Conservation (phyloP, 164 flowering plant genomes). For the Kingdonia uniflora region DNA sequence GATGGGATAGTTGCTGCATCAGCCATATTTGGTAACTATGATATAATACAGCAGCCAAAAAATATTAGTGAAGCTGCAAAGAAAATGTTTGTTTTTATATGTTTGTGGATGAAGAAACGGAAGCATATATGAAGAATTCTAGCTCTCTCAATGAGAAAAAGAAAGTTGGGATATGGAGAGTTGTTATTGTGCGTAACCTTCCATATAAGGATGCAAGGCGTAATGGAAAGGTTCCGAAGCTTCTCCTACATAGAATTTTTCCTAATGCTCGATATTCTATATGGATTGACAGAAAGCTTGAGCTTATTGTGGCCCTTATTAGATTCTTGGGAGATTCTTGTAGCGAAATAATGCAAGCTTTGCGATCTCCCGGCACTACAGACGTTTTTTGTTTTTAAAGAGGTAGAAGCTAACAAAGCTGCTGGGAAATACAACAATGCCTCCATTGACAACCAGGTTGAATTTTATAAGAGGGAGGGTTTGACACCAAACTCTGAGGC, state of each 20-base stretch:
- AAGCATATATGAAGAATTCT: slow-evolving; percentile 58
- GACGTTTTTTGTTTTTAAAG: slow-evolving; percentile 82
- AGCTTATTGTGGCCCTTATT: slow-evolving; percentile 88
- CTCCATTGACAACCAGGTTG: slow-evolving; percentile 78
- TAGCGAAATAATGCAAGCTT: slow-evolving; percentile 81
- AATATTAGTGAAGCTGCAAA: slow-evolving; percentile 60
- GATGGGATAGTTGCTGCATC: slow-evolving; percentile 87
- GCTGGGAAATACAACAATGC: slow-evolving; percentile 84
- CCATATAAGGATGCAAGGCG: slow-evolving; percentile 85
- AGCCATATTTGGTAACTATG: slow-evolving; percentile 84
- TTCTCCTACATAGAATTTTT: slow-evolving; percentile 77
- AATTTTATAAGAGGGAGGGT: slow-evolving; percentile 79
- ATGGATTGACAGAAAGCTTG: slow-evolving; percentile 97
- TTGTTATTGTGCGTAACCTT: slow-evolving; percentile 67
- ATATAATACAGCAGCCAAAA: slow-evolving; percentile 69
- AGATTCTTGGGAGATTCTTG: slow-evolving; percentile 90
- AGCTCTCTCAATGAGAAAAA: slow-evolving; percentile 33
- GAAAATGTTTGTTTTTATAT: slow-evolving; percentile 59
- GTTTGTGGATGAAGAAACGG: slow-evolving; percentile 94
- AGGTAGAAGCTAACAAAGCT: slow-evolving; percentile 95
- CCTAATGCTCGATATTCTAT: slow-evolving; percentile 69
- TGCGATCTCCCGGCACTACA: slow-evolving; percentile 93
- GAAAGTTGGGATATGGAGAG: slow-evolving; percentile 78
- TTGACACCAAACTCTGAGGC: slow-evolving; percentile 70
- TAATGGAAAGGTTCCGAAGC: slow-evolving; percentile 95